Evolutionary conservation across 805 yeast species (phyloP).

Genomic region (Hanseniaspora hatyaiensis): DNA sequence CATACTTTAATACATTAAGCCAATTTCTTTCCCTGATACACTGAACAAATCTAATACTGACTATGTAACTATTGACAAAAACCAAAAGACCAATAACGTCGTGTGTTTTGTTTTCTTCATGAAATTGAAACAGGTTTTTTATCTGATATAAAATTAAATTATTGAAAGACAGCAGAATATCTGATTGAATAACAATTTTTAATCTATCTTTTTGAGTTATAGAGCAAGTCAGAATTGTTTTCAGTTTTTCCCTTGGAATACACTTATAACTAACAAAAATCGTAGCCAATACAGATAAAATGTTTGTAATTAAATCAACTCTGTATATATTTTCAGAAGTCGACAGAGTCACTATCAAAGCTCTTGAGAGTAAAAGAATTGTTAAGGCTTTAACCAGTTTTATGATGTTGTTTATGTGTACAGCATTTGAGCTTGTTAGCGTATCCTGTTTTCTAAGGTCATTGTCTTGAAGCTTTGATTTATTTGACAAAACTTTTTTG

Average conservation of each 20-base stretch:
- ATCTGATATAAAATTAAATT: background rate
- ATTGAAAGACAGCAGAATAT: slow-evolving; percentile 6
- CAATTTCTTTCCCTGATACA: slow-evolving; percentile 62
- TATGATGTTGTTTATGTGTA: background rate
- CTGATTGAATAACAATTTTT: slow-evolving; percentile 14
- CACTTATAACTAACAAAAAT: background rate
- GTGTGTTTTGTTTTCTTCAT: slow-evolving; percentile 6
- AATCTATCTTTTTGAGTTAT: slow-evolving; percentile 8
- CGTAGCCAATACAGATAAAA: background rate
- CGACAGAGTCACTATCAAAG: slow-evolving; percentile 7
- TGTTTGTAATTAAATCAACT: background rate
- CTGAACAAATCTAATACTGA: slow-evolving; percentile 66
- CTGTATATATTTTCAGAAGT: background rate
- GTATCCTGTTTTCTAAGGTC: background rate
- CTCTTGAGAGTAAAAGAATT: slow-evolving; percentile 9
- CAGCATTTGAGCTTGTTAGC: background rate
- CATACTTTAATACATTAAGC: slow-evolving; percentile 64
- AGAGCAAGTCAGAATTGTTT: slow-evolving; percentile 5
- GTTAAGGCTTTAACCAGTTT: slow-evolving; percentile 5
- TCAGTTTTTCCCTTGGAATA: background rate
- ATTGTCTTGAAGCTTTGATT: slow-evolving; percentile 7
- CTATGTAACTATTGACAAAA: slow-evolving; percentile 42
- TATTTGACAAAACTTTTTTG: slow-evolving; percentile 9
- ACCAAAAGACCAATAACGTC: slow-evolving; percentile 22
- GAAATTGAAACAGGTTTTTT: slow-evolving; percentile 7